Evolutionary conservation across 345 rosid species (phyloP).

Genomic region (Salix caprea): DNA sequence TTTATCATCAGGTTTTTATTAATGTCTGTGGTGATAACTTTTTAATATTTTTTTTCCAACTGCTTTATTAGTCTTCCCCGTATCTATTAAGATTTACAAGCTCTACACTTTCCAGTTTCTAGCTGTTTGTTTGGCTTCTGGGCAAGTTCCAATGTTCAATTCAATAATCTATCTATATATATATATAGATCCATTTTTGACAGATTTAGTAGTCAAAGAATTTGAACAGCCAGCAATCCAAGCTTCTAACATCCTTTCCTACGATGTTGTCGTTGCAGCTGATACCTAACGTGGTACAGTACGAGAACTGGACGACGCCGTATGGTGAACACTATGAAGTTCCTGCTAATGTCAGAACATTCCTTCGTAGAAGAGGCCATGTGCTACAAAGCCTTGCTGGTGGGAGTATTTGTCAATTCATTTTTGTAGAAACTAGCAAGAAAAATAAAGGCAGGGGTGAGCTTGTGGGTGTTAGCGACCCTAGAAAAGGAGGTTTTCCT

Average conservation of each 20-base stretch:
- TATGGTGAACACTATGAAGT: slow-evolving; percentile 45
- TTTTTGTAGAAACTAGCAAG: slow-evolving; percentile 20
- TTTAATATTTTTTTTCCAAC: too few relatives aligned
- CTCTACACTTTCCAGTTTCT: too few relatives aligned
- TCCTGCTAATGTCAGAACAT: slow-evolving; percentile 30
- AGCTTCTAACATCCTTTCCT: too few relatives aligned
- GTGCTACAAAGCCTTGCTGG: slow-evolving; percentile 36
- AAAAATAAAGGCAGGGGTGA: slow-evolving; percentile 8
- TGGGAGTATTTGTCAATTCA: slow-evolving; percentile 45
- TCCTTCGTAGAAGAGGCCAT: slow-evolving; percentile 50
- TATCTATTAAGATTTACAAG: too few relatives aligned
- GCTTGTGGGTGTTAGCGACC: slow-evolving; percentile 61
- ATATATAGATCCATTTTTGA: too few relatives aligned
- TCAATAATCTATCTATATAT: too few relatives aligned
- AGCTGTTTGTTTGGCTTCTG: too few relatives aligned
- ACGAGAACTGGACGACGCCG: slow-evolving; percentile 59
- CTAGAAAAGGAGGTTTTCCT: slow-evolving; percentile 66
- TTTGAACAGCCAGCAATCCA: too few relatives aligned
- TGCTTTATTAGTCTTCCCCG: too few relatives aligned
- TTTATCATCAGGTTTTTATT: slow-evolving; percentile 55
- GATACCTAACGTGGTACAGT: slow-evolving; percentile 40
- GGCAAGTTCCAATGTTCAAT: too few relatives aligned
- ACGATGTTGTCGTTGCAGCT: slow-evolving; percentile 22
- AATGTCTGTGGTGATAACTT: background rate
- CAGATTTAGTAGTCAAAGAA: too few relatives aligned